phyloP scores from a whole-genome alignment of 305 asterid genomes.

The Solanum aculeatissimum region DNA sequence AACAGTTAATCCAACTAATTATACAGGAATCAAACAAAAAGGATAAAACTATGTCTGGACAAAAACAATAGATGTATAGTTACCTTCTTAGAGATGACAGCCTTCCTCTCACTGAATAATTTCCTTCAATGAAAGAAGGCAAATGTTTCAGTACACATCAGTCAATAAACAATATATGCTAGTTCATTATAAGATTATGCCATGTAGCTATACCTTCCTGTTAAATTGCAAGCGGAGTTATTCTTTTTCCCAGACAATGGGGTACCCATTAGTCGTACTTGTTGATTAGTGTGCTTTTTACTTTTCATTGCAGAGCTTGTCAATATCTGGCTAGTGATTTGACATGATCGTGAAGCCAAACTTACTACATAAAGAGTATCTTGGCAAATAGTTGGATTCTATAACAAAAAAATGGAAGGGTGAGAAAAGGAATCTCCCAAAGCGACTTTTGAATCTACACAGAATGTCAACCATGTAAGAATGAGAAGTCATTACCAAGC shows the following conservation, averaged over 20 bases:
- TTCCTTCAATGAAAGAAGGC: slow-evolving; percentile 31
- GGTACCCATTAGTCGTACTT: slow-evolving; percentile 22
- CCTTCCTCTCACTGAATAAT: slow-evolving; percentile 32
- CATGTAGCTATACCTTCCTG: slow-evolving; percentile 51
- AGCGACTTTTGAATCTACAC: neutral
- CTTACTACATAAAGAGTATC: slow-evolving; percentile 53
- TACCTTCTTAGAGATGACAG: slow-evolving; percentile 35
- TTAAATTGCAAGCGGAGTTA: slow-evolving; percentile 18
- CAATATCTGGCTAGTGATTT: slow-evolving; percentile 34
- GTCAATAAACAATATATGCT: neutral
- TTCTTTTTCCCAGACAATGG: slow-evolving; percentile 34
- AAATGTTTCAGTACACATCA: slow-evolving; percentile 4
- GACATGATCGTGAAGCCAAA: slow-evolving; percentile 63
- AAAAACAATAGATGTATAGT: neutral
- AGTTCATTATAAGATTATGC: neutral
- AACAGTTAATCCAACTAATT: neutral
- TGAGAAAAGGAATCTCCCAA: neutral
- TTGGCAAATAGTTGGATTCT: slow-evolving; percentile 69
- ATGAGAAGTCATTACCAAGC: slow-evolving; percentile 47
- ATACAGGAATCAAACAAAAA: neutral
- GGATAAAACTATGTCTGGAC: neutral
- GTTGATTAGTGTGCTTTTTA: slow-evolving; percentile 31
- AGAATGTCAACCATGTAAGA: neutral
- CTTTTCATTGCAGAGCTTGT: slow-evolving; percentile 38
- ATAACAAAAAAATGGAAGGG: neutral